Percentiles rank a stretch among this genome's conserved stretches.
These are phyloP conservation scores for Scedosporium aurantiacum DNA, from an alignment of 2,329 filamentous ascomycete species.

Conservation along the genomic window DNA sequence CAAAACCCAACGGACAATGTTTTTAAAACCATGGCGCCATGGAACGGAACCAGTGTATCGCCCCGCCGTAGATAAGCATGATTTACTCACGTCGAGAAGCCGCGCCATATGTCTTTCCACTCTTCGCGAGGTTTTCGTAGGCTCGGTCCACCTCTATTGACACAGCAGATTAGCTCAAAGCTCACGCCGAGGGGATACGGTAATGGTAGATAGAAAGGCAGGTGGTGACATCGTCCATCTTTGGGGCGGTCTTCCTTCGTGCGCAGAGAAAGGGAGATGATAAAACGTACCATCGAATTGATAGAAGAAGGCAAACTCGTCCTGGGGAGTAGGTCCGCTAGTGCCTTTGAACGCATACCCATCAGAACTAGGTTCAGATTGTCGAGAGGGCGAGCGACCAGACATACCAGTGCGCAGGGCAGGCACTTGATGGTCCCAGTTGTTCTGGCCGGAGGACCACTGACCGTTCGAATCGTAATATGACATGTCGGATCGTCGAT, in stretches of 20 bases:
- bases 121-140: conserved; percentile 91
- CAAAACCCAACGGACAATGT: neutral
- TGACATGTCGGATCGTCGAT: conserved; percentile 23
- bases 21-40: neutral
- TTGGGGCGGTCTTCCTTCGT: neutral
- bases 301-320: conserved; percentile 72
- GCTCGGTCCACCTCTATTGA: conserved; percentile 83
- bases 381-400: neutral
- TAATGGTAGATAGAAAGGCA: neutral
- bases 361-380: conserved; percentile 6
- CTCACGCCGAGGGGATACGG: neutral
- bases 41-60: neutral
- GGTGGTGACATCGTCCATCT: too few species aligned
- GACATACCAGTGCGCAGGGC: conserved; percentile 24
- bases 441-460: conserved; percentile 26
- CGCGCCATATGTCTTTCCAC: conserved; percentile 77
- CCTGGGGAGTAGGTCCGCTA: conserved; percentile 61
- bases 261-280: neutral
- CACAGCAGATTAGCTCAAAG: conserved; percentile 4
- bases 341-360: conserved; percentile 41
- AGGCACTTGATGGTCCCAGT: conserved; percentile 35
- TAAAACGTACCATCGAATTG: conserved; percentile 74
- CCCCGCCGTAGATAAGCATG: neutral
- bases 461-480: conserved; percentile 33
- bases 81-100: conserved; percentile 71